Evolutionary conservation across 2,329 filamentous ascomycete genomes (phyloP).

Genomic region (Lasiodiplodia hormozganensis): DNA sequence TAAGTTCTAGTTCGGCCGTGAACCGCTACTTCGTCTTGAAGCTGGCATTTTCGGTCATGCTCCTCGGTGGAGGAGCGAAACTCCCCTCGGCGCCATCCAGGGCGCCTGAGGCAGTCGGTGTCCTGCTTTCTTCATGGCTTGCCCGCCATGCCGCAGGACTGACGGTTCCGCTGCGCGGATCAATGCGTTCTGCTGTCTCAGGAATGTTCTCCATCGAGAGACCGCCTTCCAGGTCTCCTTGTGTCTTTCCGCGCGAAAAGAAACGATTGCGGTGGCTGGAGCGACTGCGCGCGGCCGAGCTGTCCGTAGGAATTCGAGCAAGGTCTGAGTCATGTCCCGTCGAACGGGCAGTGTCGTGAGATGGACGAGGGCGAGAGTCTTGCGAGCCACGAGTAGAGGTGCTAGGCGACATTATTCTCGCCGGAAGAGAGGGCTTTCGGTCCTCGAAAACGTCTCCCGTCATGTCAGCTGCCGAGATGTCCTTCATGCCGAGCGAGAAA

Average conservation of each 20-base stretch:
- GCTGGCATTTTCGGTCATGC: conserved; percentile 5
- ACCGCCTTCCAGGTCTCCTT: conserved; percentile 43
- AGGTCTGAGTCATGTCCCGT: conserved; percentile 41
- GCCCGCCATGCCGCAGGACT: conserved; percentile 41
- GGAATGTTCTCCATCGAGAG: conserved; percentile 44
- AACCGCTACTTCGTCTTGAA: not conserved
- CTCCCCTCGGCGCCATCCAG: not conserved
- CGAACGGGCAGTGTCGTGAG: conserved; percentile 44
- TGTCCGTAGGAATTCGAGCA: conserved; percentile 45
- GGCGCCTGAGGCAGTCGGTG: conserved; percentile 16
- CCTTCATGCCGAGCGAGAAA: conserved; percentile 72
- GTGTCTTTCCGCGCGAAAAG: conserved; percentile 57
- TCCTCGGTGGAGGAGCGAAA: conserved; percentile 8
- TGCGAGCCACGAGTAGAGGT: not conserved
- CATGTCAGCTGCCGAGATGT: conserved; percentile 63
- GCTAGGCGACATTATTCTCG: conserved; percentile 46
- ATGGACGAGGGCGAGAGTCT: conserved; percentile 36
- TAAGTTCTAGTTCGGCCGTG: conserved; percentile 18
- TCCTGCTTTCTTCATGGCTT: conserved; percentile 16
- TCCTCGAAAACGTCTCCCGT: conserved; percentile 72
- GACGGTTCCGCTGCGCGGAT: conserved; percentile 44
- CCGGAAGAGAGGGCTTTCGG: conserved; percentile 52
- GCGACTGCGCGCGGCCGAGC: conserved; percentile 42
- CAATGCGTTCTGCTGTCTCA: conserved; percentile 39
- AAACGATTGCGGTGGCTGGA: conserved; percentile 66